A percentile compares a stretch with the other conserved stretches of the same genome.
Evolutionary conservation across 2,329 filamentous ascomycete genomes (phyloP).

Genomic region (Trichoderma brevicompactum): DNA sequence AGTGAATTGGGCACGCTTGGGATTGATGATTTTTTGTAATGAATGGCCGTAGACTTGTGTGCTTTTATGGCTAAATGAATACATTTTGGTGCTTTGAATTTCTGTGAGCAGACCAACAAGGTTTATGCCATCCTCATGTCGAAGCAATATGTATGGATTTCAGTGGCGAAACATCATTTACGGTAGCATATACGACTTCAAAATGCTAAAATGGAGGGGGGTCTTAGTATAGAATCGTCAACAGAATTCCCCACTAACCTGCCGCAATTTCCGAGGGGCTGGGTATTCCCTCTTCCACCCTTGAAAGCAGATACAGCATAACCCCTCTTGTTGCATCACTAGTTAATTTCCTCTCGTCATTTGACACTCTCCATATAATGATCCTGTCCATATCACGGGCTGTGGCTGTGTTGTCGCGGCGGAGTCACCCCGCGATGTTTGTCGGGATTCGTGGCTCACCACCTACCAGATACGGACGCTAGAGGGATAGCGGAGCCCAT

Average conservation of each 20-base stretch:
- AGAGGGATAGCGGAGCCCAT: not conserved
- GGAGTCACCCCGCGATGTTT: conserved; percentile 21
- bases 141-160: too few species aligned
- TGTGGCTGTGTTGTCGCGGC: not conserved
- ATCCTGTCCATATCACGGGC: not conserved
- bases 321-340: not conserved
- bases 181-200: too few species aligned
- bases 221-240: too few species aligned
- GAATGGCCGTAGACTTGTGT: conserved; percentile 20
- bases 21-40: conserved; percentile 25
- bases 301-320: not conserved
- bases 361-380: not conserved
- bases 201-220: too few species aligned
- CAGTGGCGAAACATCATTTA: too few species aligned
- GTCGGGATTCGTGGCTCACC: conserved; percentile 14
- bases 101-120: not conserved
- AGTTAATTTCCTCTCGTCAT: not conserved
- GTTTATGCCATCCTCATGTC: not conserved
- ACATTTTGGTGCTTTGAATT: conserved; percentile 16
- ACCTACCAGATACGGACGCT: conserved; percentile 23
- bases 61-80: conserved; percentile 23
- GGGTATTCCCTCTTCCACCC: not conserved
- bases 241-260: too few species aligned
- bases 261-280: not conserved
- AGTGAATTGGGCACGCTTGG: conserved; percentile 28